phyloP scores from a whole-genome alignment of 2,329 filamentous ascomycete genomes.

The Colletotrichum sojae region DNA sequence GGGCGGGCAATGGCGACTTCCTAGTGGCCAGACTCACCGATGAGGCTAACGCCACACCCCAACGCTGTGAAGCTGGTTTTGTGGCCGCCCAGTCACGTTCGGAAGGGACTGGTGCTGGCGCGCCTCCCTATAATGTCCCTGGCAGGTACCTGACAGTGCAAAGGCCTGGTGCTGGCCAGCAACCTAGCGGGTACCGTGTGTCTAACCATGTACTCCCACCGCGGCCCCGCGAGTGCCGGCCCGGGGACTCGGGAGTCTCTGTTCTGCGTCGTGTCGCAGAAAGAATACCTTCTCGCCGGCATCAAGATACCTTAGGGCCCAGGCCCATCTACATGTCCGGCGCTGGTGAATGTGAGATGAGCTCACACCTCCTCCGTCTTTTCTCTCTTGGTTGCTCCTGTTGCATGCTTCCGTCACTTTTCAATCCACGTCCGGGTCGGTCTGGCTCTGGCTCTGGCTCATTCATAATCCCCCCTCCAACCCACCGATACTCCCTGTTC shows the following conservation, averaged over 20 bases:
- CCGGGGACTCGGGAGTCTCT: constrained; percentile 25
- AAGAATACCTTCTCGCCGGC: background rate
- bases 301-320: constrained; percentile 21
- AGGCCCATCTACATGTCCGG: constrained; percentile 28
- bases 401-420: constrained; percentile 41
- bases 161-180: too few species aligned
- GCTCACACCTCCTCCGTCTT: constrained; percentile 38
- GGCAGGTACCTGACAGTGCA: background rate
- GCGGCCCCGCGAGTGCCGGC: constrained; percentile 15
- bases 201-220: constrained; percentile 28
- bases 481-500: constrained; percentile 29
- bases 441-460: constrained; percentile 35
- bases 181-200: constrained; percentile 10
- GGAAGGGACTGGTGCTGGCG: constrained; percentile 36
- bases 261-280: background rate
- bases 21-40: constrained; percentile 23
- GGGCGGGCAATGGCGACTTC: constrained; percentile 14
- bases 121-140: background rate
- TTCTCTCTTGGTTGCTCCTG: constrained; percentile 17
- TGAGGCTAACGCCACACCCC: constrained; percentile 32
- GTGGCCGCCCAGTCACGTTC: constrained; percentile 29
- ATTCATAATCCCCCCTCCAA: constrained; percentile 39
- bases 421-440: constrained; percentile 31
- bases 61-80: constrained; percentile 19
- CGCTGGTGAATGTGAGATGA: constrained; percentile 32